Conservation (phyloP, 2,329 filamentous ascomycete genomes). For the Dactylellina haptotyla region DNA sequence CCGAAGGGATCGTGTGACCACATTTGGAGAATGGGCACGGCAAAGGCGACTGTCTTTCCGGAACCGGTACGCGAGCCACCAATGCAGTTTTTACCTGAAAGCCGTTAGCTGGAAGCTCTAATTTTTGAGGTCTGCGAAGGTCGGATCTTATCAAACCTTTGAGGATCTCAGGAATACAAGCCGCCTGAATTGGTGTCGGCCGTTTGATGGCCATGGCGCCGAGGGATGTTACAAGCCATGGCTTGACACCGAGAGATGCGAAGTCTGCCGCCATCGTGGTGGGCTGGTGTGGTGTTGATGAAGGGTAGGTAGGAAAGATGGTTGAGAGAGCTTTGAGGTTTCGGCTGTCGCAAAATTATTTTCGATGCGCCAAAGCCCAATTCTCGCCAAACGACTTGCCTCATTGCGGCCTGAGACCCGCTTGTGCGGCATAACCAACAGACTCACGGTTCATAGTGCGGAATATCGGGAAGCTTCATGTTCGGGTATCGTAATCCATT, state of each 20-base stretch:
- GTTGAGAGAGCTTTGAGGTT: slow-evolving; percentile 4
- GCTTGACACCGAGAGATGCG: slow-evolving; percentile 75
- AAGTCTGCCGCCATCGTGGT: slow-evolving; percentile 72
- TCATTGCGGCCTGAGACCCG: slow-evolving; percentile 8
- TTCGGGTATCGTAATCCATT: neutral
- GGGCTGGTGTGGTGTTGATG: neutral
- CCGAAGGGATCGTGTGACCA: slow-evolving; percentile 93
- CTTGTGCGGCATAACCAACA: slow-evolving; percentile 3
- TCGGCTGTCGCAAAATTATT: slow-evolving; percentile 44
- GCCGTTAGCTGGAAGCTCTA: neutral
- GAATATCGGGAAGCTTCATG: neutral
- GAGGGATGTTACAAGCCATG: slow-evolving; percentile 89
- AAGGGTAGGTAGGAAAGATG: neutral
- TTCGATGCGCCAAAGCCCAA: slow-evolving; percentile 5
- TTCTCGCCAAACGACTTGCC: neutral
- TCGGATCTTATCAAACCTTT: slow-evolving; percentile 65
- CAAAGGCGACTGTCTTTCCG: slow-evolving; percentile 96
- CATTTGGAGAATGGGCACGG: slow-evolving; percentile 89
- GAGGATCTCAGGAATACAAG: slow-evolving; percentile 90
- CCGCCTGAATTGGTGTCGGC: slow-evolving; percentile 91
- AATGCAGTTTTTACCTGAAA: slow-evolving; percentile 80
- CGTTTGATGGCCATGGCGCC: slow-evolving; percentile 80
- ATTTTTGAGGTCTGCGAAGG: neutral
- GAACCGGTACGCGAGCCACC: slow-evolving; percentile 94
- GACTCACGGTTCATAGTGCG: too few species aligned